Base-by-base conservation (phyloP, 495 filamentous ascomycete species). In the Talaromyces borbonicus region DNA sequence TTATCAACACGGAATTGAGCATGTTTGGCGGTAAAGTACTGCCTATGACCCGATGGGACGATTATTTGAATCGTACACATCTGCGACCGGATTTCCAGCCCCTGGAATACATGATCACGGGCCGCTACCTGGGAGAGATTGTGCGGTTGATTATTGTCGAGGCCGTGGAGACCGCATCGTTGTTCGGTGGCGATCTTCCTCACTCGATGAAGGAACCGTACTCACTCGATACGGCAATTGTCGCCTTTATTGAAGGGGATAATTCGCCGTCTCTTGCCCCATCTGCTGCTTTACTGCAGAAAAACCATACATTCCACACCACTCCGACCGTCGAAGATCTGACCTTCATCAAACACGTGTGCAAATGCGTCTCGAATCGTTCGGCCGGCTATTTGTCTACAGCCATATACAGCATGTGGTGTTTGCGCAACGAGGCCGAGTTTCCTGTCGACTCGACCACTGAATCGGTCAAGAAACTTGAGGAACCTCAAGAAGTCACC, bases 1-100 rank as follows among this genome's bases (percentile, higher is more conserved):
- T 90, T 3, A 74, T 93, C 52, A 94, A 95, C 60, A 94, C 83
- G 5, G 89, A 95, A 59, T 80, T 87, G 79, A 86, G 83, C 54
- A 93, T 95, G 66, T 84, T 81, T 26, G 88, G 88, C 4, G 74
- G 77, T 8, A 73, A 75, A 18, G 69, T 83, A 9, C 68, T 78
- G 11, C 71, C 87, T 5, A 79, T 80, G 61, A 88, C 79, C 8
- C 71, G 71, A 8, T 94, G 87, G 87, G 88, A 95, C 54, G 65
- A 74, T 4, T 52, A 68, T 31, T 69, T 95, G 15, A 87, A 92
- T 56, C 56, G 62, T 12, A 75, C 75, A 1, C 79, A 84, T 52
- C 76, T 87, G 50, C 73, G 75, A 0, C 87, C 87, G 0, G 84
- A 88, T 22, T 94, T 92, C 53, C 87, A 93, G 59, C 88, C 88